Evolutionary conservation across 352 stramenopile genomes (phyloP).

Genomic region (Phytophthora kernoviae): DNA sequence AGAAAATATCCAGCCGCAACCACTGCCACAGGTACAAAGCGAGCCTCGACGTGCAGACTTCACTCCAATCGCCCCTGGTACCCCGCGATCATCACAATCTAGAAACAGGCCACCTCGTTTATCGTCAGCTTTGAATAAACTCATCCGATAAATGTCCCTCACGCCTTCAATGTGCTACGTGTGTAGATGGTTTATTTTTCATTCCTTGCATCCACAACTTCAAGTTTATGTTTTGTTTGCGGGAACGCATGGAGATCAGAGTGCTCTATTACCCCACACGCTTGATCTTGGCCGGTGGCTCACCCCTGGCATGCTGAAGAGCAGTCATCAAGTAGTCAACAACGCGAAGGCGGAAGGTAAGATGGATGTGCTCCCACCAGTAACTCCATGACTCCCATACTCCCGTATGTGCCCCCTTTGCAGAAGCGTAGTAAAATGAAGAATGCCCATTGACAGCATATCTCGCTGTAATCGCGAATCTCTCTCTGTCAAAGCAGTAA

Average conservation of each 20-base stretch:
- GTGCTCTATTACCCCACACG: conserved; percentile 29
- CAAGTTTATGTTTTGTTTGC: background rate
- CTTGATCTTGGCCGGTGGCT: conserved; percentile 46
- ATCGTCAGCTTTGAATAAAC: conserved; percentile 45
- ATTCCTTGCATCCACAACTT: background rate
- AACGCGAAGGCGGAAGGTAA: conserved; percentile 62
- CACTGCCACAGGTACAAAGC: conserved; percentile 17
- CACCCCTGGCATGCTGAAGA: conserved; percentile 43
- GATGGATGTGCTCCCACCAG: conserved; percentile 71
- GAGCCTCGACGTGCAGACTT: conserved; percentile 33
- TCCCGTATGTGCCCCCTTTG: conserved; percentile 4
- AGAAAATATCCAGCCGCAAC: conserved; percentile 15
- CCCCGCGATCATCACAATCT: conserved; percentile 52
- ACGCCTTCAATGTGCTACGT: background rate
- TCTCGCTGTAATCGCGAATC: conserved; percentile 77
- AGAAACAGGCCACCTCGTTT: conserved; percentile 51
- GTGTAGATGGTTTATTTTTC: background rate
- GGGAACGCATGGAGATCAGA: too few species aligned
- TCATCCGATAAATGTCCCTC: conserved; percentile 37
- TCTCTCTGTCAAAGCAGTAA: conserved; percentile 43
- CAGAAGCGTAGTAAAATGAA: conserved; percentile 37
- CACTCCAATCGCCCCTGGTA: conserved; percentile 30
- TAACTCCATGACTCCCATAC: conserved; percentile 41
- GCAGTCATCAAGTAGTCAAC: conserved; percentile 58
- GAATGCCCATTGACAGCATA: conserved; percentile 72